Base-by-base conservation (phyloP, 2,329 filamentous ascomycete species). In the Penicillium nordicum region DNA sequence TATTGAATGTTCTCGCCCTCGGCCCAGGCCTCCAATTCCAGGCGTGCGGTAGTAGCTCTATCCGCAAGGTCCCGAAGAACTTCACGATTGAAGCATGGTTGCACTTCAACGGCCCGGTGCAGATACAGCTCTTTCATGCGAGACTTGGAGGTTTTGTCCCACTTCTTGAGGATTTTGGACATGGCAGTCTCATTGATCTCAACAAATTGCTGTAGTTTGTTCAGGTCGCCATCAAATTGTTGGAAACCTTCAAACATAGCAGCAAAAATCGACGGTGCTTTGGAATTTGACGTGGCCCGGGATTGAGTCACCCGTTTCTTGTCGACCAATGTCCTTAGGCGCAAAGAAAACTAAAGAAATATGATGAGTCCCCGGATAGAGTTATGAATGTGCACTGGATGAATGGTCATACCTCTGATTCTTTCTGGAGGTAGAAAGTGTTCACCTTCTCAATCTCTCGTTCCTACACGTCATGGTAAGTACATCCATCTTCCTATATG, bases 131-230 rank as follows among this genome's bases (percentile, higher is more conserved):
- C 94, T 75, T 99, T 99, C 57, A 94, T 97, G 74, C 93, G 93
- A 50, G 93, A 97, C 82, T 97, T 99, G 65, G 93, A 97, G 1
- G 92, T 97, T 83, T 99, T 99, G 78, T 99, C 94, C 94, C 94
- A 99, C 84, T 99, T 99, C 78, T 99, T 99, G 62, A 99, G 79
- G 57, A 99, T 99, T 75, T 99, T 99, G 29, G 93, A 97, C 73
- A 97, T 97, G 16, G 92, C 94, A 1, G 91, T 97, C 69, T 94
- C 93, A 72, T 99, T 99, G 71, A 97, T 90, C 74, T 97, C 93
- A 63, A 99, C 92, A 75, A 97, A 99, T 79, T 97, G 94, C 80
- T 85, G 92, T 16, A 99, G 84, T 77, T 99, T 99, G 78, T 96
- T 96, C 44, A 99, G 78, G 71, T 99, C 94, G 70, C 90, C 93